Base-by-base conservation (phyloP, 2,329 filamentous ascomycete genomes). In the Golovinomyces cichoracearum region DNA sequence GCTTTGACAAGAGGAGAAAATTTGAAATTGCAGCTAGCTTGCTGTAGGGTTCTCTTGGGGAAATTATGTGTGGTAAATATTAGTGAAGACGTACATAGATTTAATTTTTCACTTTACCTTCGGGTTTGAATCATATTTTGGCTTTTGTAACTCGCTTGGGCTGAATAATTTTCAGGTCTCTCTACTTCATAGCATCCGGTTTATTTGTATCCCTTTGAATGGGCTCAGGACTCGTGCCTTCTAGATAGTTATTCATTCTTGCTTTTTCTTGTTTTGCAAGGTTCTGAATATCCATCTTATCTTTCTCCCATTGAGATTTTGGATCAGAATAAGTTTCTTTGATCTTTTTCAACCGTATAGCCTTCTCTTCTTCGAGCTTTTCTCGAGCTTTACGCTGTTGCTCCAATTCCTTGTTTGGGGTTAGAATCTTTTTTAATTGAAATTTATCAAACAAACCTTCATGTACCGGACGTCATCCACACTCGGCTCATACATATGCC, bases 401-500 rank as follows among this genome's bases (percentile, higher is more conserved):
- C 61, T 95, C 88, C 88, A 95, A 94, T 65, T 94, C 85, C 73
- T 86, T 54, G 5, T 7, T 33, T 33, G n/a, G 29, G n/a, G 31
- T 33, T 33, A 33, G 31, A 33, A n/a, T 15, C 10, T n/a, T 33
- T 33, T 41, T 13, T 23, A 21, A 19, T 3, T 1, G 6, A 27
- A 41, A n/a, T n/a, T n/a, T n/a, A n/a, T n/a, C n/a, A n/a, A n/a
- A 53, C 59, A 51, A 63, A 78, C 76, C 68, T 86, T 88, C 90
- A 98, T 98, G 60, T 95, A 90, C 51, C 82, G 78, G 53, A 95
- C 83, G 59, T 98, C 90, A 59, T 98, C 90, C 15, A 94, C 83
- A 58, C 84, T 93, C n/a, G 90, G 90, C 64, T 98, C 90, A 67
- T 98, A 98, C 59, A 98, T 70, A 77, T 98, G 90, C 90, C 90